Evolutionary conservation across 768 basidiomycete species (phyloP), one percentile per base, ranked within the genome.

Genomic region (Lentinula boryana): DNA sequence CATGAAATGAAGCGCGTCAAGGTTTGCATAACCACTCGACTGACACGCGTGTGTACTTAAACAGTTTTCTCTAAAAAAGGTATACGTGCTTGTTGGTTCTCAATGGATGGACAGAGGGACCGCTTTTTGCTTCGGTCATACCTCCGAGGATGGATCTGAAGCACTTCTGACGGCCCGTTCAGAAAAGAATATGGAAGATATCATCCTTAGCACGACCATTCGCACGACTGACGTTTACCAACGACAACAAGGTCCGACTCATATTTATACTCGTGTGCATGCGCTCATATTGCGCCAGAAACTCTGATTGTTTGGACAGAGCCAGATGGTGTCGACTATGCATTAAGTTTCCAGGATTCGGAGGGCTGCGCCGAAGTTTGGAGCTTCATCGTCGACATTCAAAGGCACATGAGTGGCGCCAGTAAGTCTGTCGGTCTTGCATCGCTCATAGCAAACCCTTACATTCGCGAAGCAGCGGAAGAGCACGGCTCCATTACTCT

Each of bases 261-360:
- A 27, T 5, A 18, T 44, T 40, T 59, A 44, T 58, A 6, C 35
- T 16, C n/a, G 7, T 60, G 9, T 18, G 56, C 38, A 50, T 52
- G 48, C 35, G 60, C 65, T 68, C 63, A 62, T 32, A 35, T 21
- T 55, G 38, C 15, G 63, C 55, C 33, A 95, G 96, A 98, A 69
- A 99, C 97, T 12, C 82, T 99, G 52, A 98, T 99, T 66, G 96
- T 98, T 18, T 99, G 97, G 97, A 98, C 96, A 3, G 96, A 98
- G 71, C 91, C 93, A 1, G 89, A 92, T 64, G 92, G 93, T 32
- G 86, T 90, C 40, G 97, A 99, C 73, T 95, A 97, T 70, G 96
- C 96, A 2, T 79, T 99, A 57, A 96, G 94, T 67, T 99, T 99
- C 67, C 96, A 98, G 69, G 96, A 98, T 67, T 84, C 92, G 0